Conservation (phyloP, 148 eudicot species). For the Nepenthes mirabilis region DNA sequence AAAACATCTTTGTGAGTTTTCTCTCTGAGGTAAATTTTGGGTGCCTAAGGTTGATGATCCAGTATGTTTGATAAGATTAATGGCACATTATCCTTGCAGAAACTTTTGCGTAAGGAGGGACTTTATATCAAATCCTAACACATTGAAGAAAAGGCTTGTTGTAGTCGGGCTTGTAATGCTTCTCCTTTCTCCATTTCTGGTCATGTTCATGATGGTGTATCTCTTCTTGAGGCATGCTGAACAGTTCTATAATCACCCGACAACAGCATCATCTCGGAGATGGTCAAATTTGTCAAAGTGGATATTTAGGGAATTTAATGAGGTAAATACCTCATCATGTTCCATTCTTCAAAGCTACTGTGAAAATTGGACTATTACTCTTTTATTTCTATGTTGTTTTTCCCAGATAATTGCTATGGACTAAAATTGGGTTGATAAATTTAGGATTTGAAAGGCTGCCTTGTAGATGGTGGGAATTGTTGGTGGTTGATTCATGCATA, state of each 20-base stretch:
- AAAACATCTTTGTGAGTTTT: neutral
- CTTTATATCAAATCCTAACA: conserved; percentile 57
- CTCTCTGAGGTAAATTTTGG: neutral
- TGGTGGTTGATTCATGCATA: no score
- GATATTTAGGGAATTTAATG: conserved; percentile 89
- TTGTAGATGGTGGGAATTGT: no score
- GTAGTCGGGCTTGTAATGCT: conserved; percentile 78
- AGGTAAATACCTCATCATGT: conserved; percentile 39
- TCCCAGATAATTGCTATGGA: no score
- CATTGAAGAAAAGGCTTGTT: conserved; percentile 79
- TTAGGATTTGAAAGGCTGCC: no score
- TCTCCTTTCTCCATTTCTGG: conserved; percentile 81
- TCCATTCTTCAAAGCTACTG: neutral
- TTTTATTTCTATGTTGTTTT: no score
- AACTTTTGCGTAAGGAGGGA: conserved; percentile 67
- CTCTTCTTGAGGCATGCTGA: conserved; percentile 97
- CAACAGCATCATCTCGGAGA: conserved; percentile 87
- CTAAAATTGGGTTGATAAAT: no score
- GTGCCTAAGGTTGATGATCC: neutral
- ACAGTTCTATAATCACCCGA: conserved; percentile 92
- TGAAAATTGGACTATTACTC: no score
- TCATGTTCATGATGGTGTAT: conserved; percentile 93
- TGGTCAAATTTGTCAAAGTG: conserved; percentile 95
- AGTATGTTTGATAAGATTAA: conserved; percentile 5
- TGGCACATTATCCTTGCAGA: conserved; percentile 35